Percentiles rank a stretch among this genome's conserved stretches.
These are phyloP conservation scores for Penicillium steckii DNA, from an alignment of 495 filamentous ascomycete species.

Conservation along the genomic window DNA sequence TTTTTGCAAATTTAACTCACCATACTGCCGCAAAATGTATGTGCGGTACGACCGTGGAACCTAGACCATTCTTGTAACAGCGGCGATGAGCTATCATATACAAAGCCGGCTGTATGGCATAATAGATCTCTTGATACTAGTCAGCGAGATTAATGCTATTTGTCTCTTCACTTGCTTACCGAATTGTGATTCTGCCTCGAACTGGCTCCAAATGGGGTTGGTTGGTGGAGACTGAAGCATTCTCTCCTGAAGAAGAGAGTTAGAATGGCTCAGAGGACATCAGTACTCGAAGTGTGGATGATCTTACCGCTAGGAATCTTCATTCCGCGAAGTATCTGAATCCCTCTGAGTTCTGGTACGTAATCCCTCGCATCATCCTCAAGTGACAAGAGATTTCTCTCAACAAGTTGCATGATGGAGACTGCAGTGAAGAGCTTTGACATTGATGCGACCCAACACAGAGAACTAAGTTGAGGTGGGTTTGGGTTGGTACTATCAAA, in stretches of 20 bases:
- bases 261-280: no score
- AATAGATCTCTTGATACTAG: constrained; percentile 15
- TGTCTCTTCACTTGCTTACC: no score
- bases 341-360: constrained; percentile 25
- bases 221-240: not conserved
- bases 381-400: constrained; percentile 35
- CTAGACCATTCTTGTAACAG: constrained; percentile 13
- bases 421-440: constrained; percentile 43
- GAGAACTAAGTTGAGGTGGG: not conserved
- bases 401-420: constrained; percentile 43
- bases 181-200: not conserved
- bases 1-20: not conserved
- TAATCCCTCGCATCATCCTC: constrained; percentile 30
- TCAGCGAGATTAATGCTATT: no score
- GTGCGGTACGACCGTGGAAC: constrained; percentile 7
- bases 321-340: not conserved
- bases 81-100: constrained; percentile 14
- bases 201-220: not conserved
- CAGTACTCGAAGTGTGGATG: not conserved
- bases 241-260: not conserved
- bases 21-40: constrained; percentile 16
- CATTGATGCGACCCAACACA: constrained; percentile 21
- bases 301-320: not conserved
- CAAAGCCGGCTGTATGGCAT: constrained; percentile 12
- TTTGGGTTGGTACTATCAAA: not conserved